Evolutionary conservation across 169 alveolate genomes (phyloP), one percentile per base, ranked within the genome.

Genomic region (Plasmodium berghei): DNA sequence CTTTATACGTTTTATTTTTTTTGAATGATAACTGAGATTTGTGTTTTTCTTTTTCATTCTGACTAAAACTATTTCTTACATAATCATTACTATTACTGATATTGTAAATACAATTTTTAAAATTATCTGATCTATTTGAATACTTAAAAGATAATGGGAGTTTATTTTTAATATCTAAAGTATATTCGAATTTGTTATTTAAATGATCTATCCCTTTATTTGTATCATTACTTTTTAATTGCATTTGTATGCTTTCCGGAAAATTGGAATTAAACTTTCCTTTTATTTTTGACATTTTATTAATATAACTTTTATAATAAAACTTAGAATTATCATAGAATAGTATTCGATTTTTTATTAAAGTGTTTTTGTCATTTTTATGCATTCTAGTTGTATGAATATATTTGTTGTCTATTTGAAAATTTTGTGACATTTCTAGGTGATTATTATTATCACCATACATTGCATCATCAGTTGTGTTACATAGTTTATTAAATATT

Each of bases 201-300:
- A 80, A 40, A n/a, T 34, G 4, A 55, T 55, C 56, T 42, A 26
- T 80, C 8, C 18, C 56, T 34, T 59, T 42, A 58, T 59, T 24
- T 14, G 28, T 61, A 9, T 48, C 54, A 10, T 49, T 74, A 24
- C 18, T 18, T 48, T 34, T 74, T 24, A 12, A 24, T 74, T 46
- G 45, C 22, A 20, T 62, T 61, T 63, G 48, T 14, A 58, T 20
- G 45, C 28, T n/a, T 49, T 24, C 26, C 28, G 48, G 61, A 45
- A 58, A 40, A 40, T 58, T 73, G 0, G 55, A 73, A 59, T 40
- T 73, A 5, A 16, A 26, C 24, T 73, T 72, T 73, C 18, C 62
- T 40, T 59, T 73, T 14, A 12, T 10, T 40, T 34, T 42, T 26
- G 18, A 5, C 18, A 18, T 63, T 14, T 59, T 45, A 59, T 73